These are phyloP conservation scores for Pelargonium fulgidum DNA, from an alignment of 441 rosid genomes.

Conservation along the genomic window DNA sequence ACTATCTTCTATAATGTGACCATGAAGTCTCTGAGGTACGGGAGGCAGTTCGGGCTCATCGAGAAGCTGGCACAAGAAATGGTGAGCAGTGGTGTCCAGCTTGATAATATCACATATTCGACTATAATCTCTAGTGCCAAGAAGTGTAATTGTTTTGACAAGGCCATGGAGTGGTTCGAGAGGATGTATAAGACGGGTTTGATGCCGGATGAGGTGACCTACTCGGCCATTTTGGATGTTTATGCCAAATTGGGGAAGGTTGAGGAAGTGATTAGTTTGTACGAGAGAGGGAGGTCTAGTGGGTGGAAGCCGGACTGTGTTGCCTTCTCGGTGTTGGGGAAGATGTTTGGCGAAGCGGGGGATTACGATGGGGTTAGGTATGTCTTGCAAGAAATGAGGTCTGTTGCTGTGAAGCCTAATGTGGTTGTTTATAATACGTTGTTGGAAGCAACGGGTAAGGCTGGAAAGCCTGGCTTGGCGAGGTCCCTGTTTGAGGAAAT, in stretches of 20 bases:
- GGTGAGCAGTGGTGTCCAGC: constrained; percentile 65
- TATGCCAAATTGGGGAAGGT: constrained; percentile 74
- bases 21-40: constrained; percentile 83
- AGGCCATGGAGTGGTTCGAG: constrained; percentile 93
- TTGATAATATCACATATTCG: constrained; percentile 89
- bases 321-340: constrained; percentile 28
- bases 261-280: constrained; percentile 77
- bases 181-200: constrained; percentile 81
- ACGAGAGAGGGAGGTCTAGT: constrained; percentile 84
- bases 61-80: constrained; percentile 80
- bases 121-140: constrained; percentile 88
- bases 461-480: constrained; percentile 79
- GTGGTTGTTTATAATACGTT: constrained; percentile 75
- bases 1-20: constrained; percentile 69
- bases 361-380: constrained; percentile 75
- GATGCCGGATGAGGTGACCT: constrained; percentile 96
- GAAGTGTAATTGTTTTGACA: constrained; percentile 57
- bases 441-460: constrained; percentile 87
- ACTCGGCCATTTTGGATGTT: constrained; percentile 75
- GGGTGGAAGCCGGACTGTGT: constrained; percentile 72
- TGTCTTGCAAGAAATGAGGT: constrained; percentile 78
- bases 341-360: not conserved
- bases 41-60: constrained; percentile 71
- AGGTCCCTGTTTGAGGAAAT: constrained; percentile 72
- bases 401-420: constrained; percentile 76